phyloP scores from a whole-genome alignment of 2,329 filamentous ascomycete genomes.

The Aplosporella prunicola region DNA sequence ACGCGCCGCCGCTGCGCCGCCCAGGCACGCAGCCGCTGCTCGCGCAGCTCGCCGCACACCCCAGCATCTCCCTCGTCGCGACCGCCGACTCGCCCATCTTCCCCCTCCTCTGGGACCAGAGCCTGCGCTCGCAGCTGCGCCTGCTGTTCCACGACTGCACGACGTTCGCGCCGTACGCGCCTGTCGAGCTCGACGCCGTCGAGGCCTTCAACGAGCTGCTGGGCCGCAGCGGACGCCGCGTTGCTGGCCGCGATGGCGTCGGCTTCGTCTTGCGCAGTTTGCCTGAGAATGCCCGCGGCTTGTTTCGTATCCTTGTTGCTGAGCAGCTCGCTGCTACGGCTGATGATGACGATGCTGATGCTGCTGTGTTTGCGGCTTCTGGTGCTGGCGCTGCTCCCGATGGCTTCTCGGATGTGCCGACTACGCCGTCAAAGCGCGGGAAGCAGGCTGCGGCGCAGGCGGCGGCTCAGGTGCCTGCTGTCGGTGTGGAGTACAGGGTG shows the following conservation, averaged over 20 bases:
- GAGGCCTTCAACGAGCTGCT: constrained; percentile 85
- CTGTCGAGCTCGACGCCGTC: constrained; percentile 65
- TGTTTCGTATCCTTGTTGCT: constrained; percentile 76
- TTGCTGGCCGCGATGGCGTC: constrained; percentile 85
- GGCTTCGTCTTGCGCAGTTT: constrained; percentile 82
- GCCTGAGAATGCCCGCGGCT: constrained; percentile 79
- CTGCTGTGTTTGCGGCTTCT: constrained; percentile 23
- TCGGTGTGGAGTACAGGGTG: constrained; percentile 77
- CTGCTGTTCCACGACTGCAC: constrained; percentile 92
- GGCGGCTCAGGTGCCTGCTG: constrained; percentile 17
- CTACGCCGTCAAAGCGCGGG: constrained; percentile 16
- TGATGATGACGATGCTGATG: constrained; percentile 40
- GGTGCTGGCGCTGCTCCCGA: constrained; percentile 39
- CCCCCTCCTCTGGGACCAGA: constrained; percentile 79
- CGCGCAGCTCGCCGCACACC: constrained; percentile 65
- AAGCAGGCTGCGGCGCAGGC: constrained; percentile 14
- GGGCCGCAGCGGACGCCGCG: constrained; percentile 65
- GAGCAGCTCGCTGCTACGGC: constrained; percentile 69
- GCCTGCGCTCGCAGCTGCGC: constrained; percentile 70
- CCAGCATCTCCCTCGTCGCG: constrained; percentile 61
- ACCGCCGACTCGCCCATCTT: constrained; percentile 86
- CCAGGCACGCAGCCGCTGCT: constrained; percentile 61
- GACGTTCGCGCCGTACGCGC: constrained; percentile 65
- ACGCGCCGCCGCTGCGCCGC: constrained; percentile 67
- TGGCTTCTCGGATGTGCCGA: constrained; percentile 17